Conservation (phyloP, 345 rosid species). For the Carallia brachiata region DNA sequence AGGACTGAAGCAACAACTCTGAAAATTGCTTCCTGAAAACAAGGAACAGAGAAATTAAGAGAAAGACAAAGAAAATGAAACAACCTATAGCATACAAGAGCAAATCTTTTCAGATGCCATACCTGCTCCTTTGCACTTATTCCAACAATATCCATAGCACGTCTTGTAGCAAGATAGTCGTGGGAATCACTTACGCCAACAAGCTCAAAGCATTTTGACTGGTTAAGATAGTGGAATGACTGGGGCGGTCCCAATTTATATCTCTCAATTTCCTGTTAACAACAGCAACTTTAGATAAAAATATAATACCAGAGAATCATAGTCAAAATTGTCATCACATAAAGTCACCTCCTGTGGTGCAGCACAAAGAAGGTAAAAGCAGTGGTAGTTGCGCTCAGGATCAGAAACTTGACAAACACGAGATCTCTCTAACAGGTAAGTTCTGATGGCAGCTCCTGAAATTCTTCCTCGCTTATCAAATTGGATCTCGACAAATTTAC, state of each 20-base stretch:
- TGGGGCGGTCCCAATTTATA: conserved; percentile 73
- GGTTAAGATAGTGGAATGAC: conserved; percentile 84
- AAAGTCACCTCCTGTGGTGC: conserved; percentile 91
- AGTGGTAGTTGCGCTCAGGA: conserved; percentile 93
- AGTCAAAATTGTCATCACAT: conserved; percentile 3
- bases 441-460: conserved; percentile 96
- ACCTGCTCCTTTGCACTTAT: conserved; percentile 87
- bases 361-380: conserved; percentile 94
- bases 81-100: background rate
- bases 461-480: conserved; percentile 96
- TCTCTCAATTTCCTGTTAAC: conserved; percentile 70
- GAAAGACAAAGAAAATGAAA: conserved; percentile 9
- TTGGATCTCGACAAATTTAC: conserved; percentile 96
- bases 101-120: conserved; percentile 11
- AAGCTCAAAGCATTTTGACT: conserved; percentile 77
- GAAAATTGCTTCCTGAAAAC: conserved; percentile 81
- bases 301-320: conserved; percentile 5
- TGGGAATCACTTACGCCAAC: conserved; percentile 88
- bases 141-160: conserved; percentile 97
- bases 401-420: conserved; percentile 90
- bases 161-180: conserved; percentile 84
- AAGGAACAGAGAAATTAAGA: conserved; percentile 9
- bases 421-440: conserved; percentile 91
- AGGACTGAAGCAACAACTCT: conserved; percentile 91
- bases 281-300: conserved; percentile 15